Base-by-base conservation (phyloP, 192 early-diverging fungal species). In the Podila clonocystis region DNA sequence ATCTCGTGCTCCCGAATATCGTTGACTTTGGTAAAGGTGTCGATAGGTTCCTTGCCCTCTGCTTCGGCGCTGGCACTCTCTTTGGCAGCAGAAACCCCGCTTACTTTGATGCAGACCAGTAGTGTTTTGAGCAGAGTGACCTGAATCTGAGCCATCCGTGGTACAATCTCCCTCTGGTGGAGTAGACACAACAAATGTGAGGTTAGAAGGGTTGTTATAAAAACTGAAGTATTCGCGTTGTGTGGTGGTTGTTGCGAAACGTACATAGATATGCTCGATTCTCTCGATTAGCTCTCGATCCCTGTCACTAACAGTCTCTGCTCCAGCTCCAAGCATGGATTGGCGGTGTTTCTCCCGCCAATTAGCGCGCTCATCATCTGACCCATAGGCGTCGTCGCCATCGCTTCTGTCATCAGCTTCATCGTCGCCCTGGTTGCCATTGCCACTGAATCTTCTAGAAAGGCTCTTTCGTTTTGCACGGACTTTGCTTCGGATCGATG, bases 1-100 rank as follows among this genome's bases (percentile, higher is more conserved):
- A 93, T 88, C 74, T 95, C 93, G 41, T 88, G 88, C 72, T 95
- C 87, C 29, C 89, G 75, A 62, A 86, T 84, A 24, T 88, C 76
- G 50, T 94, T 92, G 0, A 84, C 77, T 66, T 70, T 73, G 2
- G 71, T 63, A 24, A 72, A 71, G 24, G 65, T 48, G 15, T 79
- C 80, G 31, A 59, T 50, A 33, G 72, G 70, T 17, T 82, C 73
- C 28, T 75, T 83, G 38, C 28, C 64, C 26, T 84, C 82, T 1
- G 74, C 20, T 19, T 69, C 77, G 4, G 74, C 50, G 11, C 65
- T 75, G 29, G 71, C 34, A 36, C 73, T 73, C 4, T 68, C 68
- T 63, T 85, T 84, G 31, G 74, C 52, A 9, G 87, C 62, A 2
- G 87, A 79, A 8, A 84, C 84, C 22, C 87, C 71, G 62, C 77